A percentile compares a stretch with the other conserved stretches of the same genome.
These are phyloP conservation scores for Talaromyces ruber DNA, from an alignment of 495 filamentous ascomycete species.

Conservation along the genomic window DNA sequence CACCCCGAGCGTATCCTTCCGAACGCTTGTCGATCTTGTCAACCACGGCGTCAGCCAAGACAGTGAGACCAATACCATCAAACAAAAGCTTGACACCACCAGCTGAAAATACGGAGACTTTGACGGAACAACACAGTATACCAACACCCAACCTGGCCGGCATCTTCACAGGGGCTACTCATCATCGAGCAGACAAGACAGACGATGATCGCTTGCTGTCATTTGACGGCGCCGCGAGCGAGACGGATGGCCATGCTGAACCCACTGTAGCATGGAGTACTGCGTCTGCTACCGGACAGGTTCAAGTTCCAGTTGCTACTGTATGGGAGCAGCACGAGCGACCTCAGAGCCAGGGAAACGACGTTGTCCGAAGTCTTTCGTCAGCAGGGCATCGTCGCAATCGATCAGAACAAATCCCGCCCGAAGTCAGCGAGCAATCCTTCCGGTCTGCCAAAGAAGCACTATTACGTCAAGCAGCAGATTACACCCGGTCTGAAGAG, in stretches of 20 bases:
- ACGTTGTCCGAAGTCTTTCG: not conserved
- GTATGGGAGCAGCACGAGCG: conserved; percentile 27
- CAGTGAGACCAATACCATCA: conserved; percentile 39
- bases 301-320: conserved; percentile 42
- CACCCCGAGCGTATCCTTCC: conserved; percentile 32
- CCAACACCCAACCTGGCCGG: conserved; percentile 33
- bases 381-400: conserved; percentile 24
- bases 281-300: conserved; percentile 52
- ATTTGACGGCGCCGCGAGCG: conserved; percentile 47
- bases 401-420: conserved; percentile 27
- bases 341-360: conserved; percentile 6
- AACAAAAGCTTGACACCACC: conserved; percentile 22
- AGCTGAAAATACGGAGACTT: conserved; percentile 17
- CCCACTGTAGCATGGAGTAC: conserved; percentile 54
- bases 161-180: conserved; percentile 45
- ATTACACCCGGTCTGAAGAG: not conserved
- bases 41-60: conserved; percentile 52
- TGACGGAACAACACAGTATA: not conserved
- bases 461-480: conserved; percentile 24
- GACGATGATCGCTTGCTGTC: conserved; percentile 43
- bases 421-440: conserved; percentile 32
- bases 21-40: conserved; percentile 50
- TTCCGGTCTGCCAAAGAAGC: conserved; percentile 36
- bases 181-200: conserved; percentile 1
- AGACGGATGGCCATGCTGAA: conserved; percentile 54